phyloP scores from a whole-genome alignment of 2,329 filamentous ascomycete species.

The Coleophoma eucalyptorum region DNA sequence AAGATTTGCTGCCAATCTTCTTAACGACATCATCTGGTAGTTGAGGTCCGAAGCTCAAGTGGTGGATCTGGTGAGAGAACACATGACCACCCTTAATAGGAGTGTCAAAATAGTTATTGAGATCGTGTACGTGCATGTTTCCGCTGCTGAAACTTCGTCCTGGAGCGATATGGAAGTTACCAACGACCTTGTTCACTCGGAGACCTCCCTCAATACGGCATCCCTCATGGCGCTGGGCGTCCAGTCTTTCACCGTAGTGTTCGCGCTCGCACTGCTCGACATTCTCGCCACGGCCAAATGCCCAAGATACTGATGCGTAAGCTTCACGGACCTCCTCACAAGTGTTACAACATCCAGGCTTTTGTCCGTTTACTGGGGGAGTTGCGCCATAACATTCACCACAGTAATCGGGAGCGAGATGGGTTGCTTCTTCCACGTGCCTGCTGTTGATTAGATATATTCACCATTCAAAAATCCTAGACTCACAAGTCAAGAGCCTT shows the following conservation, averaged over 20 bases:
- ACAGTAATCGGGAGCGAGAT: conserved; percentile 90
- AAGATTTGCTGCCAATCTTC: conserved; percentile 52
- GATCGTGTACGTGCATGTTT: conserved; percentile 95
- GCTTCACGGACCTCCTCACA: conserved; percentile 96
- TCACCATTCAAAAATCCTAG: background rate
- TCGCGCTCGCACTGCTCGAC: conserved; percentile 96
- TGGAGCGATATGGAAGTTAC: conserved; percentile 97
- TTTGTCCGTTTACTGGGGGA: conserved; percentile 65
- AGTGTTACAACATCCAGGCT: conserved; percentile 92
- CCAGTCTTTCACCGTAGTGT: conserved; percentile 86
- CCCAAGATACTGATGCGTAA: conserved; percentile 86
- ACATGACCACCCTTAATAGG: conserved; percentile 69
- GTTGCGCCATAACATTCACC: conserved; percentile 88
- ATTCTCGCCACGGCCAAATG: conserved; percentile 85
- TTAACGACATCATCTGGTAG: conserved; percentile 68
- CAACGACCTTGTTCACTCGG: conserved; percentile 96
- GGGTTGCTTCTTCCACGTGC: conserved; percentile 68
- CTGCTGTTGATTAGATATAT: conserved; percentile 32
- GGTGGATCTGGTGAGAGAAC: conserved; percentile 85
- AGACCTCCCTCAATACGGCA: conserved; percentile 91
- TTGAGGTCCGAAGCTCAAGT: conserved; percentile 88
- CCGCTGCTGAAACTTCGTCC: conserved; percentile 94
- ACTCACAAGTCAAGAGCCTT: conserved; percentile 65
- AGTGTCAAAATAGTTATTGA: conserved; percentile 89
- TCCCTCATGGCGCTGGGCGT: conserved; percentile 84